phyloP scores from a whole-genome alignment of 306 rosid genomes.

The Prunus salicina region DNA sequence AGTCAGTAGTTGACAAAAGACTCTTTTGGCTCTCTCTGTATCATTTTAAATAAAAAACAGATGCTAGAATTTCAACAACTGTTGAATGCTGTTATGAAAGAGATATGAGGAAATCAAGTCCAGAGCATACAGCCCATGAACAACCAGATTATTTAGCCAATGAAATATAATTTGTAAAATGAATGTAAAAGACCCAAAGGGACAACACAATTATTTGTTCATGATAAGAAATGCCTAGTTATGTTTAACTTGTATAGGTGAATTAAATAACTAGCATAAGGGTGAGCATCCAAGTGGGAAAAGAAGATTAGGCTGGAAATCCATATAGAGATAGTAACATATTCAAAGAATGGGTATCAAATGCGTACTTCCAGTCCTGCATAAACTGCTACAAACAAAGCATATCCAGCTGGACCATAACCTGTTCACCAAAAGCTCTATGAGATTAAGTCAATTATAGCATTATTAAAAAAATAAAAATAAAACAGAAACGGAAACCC shows the following conservation, averaged over 20 bases:
- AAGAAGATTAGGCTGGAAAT: not conserved
- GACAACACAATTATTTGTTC: not conserved
- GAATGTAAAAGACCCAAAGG: too few relatives aligned
- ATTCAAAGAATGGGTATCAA: constrained; percentile 16
- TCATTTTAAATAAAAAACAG: not conserved
- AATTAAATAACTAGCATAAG: not conserved
- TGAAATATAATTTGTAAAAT: not conserved
- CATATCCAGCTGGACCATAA: constrained; percentile 96
- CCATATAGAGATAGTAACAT: not conserved
- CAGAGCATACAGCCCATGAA: not conserved
- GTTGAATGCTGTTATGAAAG: constrained; percentile 3
- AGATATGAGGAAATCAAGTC: not conserved
- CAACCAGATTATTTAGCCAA: not conserved
- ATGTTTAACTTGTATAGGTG: not conserved
- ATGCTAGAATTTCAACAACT: not conserved
- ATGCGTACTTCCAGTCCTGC: constrained; percentile 86
- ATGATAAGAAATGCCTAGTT: too few relatives aligned
- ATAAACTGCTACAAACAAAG: constrained; percentile 86
- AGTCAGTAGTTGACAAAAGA: not conserved
- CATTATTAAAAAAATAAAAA: not conserved
- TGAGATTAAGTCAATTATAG: not conserved
- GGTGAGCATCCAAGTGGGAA: not conserved
- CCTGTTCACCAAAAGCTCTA: constrained; percentile 47
- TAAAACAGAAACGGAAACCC: not conserved
- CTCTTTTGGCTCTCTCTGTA: too few relatives aligned